A percentile compares a stretch with the other conserved stretches of the same genome.
Evolutionary conservation across 2,329 filamentous ascomycete species (phyloP).

Genomic region (Nemania sp.): DNA sequence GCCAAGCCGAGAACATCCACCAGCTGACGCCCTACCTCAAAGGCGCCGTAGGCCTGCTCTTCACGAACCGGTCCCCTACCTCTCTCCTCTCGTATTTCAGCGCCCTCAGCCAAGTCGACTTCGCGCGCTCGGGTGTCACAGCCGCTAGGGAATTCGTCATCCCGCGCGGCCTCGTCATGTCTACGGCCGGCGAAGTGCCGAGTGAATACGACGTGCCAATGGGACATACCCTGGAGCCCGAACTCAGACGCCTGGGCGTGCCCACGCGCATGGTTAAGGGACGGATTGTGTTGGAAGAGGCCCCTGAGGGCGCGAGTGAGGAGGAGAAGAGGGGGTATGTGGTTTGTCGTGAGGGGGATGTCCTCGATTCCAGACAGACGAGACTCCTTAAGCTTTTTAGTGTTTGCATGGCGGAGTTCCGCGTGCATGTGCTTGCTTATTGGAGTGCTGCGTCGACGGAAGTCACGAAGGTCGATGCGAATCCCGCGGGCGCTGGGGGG

Average conservation of each 20-base stretch:
- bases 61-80: constrained; percentile 75
- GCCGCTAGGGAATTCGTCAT: constrained; percentile 78
- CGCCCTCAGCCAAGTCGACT: constrained; percentile 76
- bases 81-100: constrained; percentile 74
- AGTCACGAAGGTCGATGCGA: constrained; percentile 58
- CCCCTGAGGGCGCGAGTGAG: constrained; percentile 51
- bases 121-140: constrained; percentile 80
- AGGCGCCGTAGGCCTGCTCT: constrained; percentile 87
- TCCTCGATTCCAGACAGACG: constrained; percentile 88
- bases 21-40: constrained; percentile 68
- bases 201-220: constrained; percentile 82
- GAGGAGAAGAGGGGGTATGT: constrained; percentile 61
- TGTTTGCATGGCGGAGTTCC: constrained; percentile 88
- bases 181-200: constrained; percentile 77
- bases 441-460: constrained; percentile 63
- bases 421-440: constrained; percentile 75
- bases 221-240: constrained; percentile 86
- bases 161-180: constrained; percentile 80
- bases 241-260: constrained; percentile 84
- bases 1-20: constrained; percentile 78
- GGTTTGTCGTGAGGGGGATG: constrained; percentile 83
- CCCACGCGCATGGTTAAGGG: constrained; percentile 88
- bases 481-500: constrained; percentile 37
- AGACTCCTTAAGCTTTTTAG: constrained; percentile 92
- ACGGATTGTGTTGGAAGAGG: constrained; percentile 70